These are phyloP conservation scores for Cladophialophora psammophila DNA, from an alignment of 2,329 filamentous ascomycete species.

Conservation along the genomic window DNA sequence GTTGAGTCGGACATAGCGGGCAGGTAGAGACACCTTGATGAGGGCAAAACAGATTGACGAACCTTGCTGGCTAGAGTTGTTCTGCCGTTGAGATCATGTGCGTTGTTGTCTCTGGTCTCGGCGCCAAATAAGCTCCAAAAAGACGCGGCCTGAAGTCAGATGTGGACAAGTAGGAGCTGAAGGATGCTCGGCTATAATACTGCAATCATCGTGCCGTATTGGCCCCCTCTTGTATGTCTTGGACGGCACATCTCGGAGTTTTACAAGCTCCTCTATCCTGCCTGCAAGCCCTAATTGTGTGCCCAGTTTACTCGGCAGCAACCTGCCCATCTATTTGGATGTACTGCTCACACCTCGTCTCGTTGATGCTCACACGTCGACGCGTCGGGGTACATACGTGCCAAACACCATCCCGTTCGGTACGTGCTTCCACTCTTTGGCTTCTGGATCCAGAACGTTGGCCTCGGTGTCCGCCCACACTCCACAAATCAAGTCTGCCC, in stretches of 20 bases:
- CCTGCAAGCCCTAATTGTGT: no score
- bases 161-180: background rate
- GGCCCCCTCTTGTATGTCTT: background rate
- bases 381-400: conserved; percentile 10
- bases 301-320: no score
- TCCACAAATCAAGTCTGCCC: background rate
- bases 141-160: background rate
- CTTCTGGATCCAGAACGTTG: conserved; percentile 39
- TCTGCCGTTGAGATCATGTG: background rate
- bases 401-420: conserved; percentile 32
- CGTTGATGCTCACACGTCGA: background rate
- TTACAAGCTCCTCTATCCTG: no score
- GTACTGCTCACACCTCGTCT: no score
- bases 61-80: background rate
- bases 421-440: conserved; percentile 42
- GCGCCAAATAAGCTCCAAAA: background rate
- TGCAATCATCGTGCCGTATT: no score
- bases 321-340: no score
- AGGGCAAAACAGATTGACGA: background rate
- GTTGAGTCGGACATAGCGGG: background rate
- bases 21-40: background rate
- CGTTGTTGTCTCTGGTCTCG: background rate
- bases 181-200: background rate
- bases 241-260: background rate
- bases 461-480: background rate